These are phyloP conservation scores for Excoecaria agallocha DNA, from an alignment of 345 rosid species.

Conservation along the genomic window DNA sequence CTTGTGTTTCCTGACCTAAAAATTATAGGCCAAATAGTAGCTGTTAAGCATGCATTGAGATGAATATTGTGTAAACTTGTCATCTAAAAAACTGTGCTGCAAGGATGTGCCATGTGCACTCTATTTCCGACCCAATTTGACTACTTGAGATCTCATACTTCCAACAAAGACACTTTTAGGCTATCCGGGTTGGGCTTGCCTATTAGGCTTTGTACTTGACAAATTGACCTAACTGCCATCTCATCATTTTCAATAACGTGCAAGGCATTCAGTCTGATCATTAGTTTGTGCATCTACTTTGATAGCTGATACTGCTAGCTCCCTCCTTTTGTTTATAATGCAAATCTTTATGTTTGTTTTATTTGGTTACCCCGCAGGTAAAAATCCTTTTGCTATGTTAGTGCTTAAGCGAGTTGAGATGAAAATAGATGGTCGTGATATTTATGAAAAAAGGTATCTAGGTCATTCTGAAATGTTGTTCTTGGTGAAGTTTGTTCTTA, in stretches of 20 bases:
- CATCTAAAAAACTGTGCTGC: not conserved
- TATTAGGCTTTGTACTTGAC: not conserved
- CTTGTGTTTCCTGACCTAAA: not conserved
- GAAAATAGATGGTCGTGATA: constrained; percentile 78
- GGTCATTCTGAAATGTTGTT: constrained; percentile 7
- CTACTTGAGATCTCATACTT: not conserved
- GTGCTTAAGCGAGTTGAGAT: constrained; percentile 72
- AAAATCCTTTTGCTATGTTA: constrained; percentile 81
- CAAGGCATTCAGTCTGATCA: constrained; percentile 4
- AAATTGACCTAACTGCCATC: not conserved
- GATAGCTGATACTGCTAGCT: not conserved
- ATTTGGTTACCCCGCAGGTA: constrained; percentile 43
- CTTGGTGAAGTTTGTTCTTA: not conserved
- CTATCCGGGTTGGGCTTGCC: not conserved
- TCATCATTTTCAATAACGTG: constrained; percentile 1
- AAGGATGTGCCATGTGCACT: not conserved
- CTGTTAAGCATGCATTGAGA: not conserved
- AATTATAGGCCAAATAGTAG: not conserved
- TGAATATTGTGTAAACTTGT: not conserved
- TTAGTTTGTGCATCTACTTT: constrained; percentile 9
- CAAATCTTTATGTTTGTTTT: constrained; percentile 5
- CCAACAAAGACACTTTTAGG: not conserved
- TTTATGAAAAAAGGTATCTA: constrained; percentile 59
- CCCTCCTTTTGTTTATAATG: not conserved
- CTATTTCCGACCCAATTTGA: not conserved